Conservation (phyloP, 1,139 yeast genomes). For the Debaryomycetaceae sp. region DNA sequence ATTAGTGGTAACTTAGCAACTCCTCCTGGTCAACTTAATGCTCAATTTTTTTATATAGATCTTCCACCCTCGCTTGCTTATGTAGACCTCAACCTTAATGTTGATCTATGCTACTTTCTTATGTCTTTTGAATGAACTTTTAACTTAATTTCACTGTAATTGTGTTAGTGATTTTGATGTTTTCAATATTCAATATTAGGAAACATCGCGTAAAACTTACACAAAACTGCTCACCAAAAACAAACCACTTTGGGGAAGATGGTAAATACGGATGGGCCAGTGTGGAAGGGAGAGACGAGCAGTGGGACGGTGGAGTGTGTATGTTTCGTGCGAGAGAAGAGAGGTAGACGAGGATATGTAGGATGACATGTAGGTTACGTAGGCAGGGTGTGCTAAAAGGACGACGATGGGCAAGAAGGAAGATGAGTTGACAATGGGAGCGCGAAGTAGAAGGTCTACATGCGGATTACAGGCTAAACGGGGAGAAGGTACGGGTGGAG, state of each 20-base stretch:
- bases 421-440: too few species aligned
- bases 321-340: not conserved
- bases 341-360: too few species aligned
- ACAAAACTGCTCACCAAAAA: slow-evolving; percentile 4
- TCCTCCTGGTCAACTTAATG: not conserved
- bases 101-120: not conserved
- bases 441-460: too few species aligned
- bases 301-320: not conserved
- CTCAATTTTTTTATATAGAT: not conserved
- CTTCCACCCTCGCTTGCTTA: not conserved
- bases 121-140: not conserved
- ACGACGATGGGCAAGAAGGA: too few species aligned
- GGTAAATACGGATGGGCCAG: not conserved
- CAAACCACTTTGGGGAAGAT: slow-evolving; percentile 5
- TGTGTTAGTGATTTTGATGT: slow-evolving; percentile 4
- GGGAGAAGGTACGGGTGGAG: too few species aligned
- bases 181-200: slow-evolving; percentile 6
- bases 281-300: not conserved
- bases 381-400: too few species aligned
- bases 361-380: too few species aligned
- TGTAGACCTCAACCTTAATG: not conserved
- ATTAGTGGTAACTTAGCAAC: not conserved
- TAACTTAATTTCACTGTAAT: slow-evolving; percentile 3
- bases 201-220: slow-evolving; percentile 8
- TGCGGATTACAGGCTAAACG: too few species aligned